Conservation (phyloP, 2,329 filamentous ascomycete species). For the Chlorencoelia australis region DNA sequence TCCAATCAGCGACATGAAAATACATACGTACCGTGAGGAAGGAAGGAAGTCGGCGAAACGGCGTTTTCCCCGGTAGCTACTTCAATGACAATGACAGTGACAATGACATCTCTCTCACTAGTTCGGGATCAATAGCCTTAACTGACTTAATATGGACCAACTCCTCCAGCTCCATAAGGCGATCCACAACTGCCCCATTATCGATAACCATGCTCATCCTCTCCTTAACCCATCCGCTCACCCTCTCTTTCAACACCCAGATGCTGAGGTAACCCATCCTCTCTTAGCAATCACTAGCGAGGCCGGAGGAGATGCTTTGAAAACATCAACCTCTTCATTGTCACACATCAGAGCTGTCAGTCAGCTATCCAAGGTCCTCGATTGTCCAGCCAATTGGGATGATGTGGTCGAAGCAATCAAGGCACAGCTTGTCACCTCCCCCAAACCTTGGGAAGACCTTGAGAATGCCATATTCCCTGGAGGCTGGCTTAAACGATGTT, state of each 20-base stretch:
- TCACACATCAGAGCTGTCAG: constrained; percentile 60
- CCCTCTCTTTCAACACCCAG: no score
- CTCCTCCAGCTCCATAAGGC: constrained; percentile 27
- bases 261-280: constrained; percentile 36
- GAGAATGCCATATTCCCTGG: constrained; percentile 30
- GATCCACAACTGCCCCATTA: constrained; percentile 49
- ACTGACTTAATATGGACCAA: no score
- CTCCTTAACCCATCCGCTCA: constrained; percentile 47
- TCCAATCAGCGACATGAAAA: no score
- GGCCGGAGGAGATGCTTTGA: constrained; percentile 57
- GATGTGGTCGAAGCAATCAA: constrained; percentile 31
- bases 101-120: no score
- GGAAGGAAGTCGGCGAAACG: no score
- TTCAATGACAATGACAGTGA: no score
- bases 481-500: constrained; percentile 51
- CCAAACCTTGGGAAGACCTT: constrained; percentile 42
- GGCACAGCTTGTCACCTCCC: constrained; percentile 15
- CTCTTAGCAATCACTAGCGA: constrained; percentile 59
- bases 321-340: constrained; percentile 50
- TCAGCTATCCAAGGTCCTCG: constrained; percentile 56
- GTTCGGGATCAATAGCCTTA: no score
- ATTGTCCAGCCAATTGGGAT: constrained; percentile 53
- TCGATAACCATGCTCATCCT: constrained; percentile 66
- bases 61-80: no score
- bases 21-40: no score